Base-by-base conservation (phyloP, 495 filamentous ascomycete species). In the Aspergillus saccharolyticus region DNA sequence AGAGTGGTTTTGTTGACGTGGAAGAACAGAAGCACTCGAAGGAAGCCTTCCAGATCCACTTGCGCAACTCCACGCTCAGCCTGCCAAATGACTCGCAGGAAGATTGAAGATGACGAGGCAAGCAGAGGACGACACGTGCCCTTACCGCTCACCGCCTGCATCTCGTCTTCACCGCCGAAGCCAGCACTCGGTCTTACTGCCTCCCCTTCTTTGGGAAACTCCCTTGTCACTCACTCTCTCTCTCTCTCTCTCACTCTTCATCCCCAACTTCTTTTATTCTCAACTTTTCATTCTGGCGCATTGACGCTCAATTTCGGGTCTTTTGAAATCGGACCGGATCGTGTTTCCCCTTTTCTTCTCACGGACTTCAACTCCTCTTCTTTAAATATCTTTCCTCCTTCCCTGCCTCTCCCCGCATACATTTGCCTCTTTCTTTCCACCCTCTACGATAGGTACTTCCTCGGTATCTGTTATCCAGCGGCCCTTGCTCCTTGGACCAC, bases 361-460 rank as follows among this genome's bases (percentile, higher is more conserved):
- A 7, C 42, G n/a, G n/a, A n/a, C 30, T 21, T 55, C 18, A 22
- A 44, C 6, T 24, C 39, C 44, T 12, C 17, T 54, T 20, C 17
- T 24, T 21, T 42, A 24, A 28, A 16, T 45, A 24, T 54, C n/a
- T n/a, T n/a, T n/a, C 28, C 57, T 45, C 53, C 46, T 46, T 18
- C 42, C 39, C 46, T 52, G 25, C 51, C 46, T 52, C 52, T 39
- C 46, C 46, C 42, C 25, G 17, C n/a, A n/a, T n/a, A n/a, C n/a
- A n/a, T n/a, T n/a, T n/a, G 21, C 44, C 28, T 18, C 24, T 46
- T 49, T 18, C 45, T 43, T 20, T 44, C 7, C 18, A 16, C 33
- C 42, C 49, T 53, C 51, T 43, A 39, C 33, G 15, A 21, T 21
- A n/a, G n/a, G n/a, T n/a, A 48, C 50, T 44, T 42, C 10, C 48